Conservation (phyloP, 352 stramenopile species). For the Blastocystis sp. region DNA sequence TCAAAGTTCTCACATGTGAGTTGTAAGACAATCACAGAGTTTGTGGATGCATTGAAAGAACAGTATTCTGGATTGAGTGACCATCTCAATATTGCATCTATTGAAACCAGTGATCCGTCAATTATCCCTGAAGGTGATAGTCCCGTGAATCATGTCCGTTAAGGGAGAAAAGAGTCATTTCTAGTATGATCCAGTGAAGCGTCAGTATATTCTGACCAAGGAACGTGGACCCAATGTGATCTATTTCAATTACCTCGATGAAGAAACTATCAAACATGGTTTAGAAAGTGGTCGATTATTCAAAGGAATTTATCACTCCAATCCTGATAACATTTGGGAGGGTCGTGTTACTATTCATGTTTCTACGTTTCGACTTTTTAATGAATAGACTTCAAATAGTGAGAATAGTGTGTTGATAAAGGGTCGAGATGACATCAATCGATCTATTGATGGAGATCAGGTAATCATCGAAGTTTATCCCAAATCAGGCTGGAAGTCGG, state of each 20-base stretch:
- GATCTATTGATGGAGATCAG: constrained; percentile 93
- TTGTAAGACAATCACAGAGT: constrained; percentile 49
- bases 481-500: constrained; percentile 79
- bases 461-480: constrained; percentile 89
- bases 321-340: constrained; percentile 78
- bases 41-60: constrained; percentile 33
- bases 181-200: background rate
- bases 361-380: background rate
- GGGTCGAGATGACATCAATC: constrained; percentile 83
- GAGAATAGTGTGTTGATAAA: constrained; percentile 69
- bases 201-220: constrained; percentile 34
- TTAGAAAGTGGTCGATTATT: constrained; percentile 75
- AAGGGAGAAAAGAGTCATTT: background rate
- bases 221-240: constrained; percentile 15
- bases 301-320: constrained; percentile 83
- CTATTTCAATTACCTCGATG: constrained; percentile 66
- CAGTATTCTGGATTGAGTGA: background rate
- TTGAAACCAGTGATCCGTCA: background rate
- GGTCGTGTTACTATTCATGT: constrained; percentile 71
- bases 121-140: background rate
- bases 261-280: constrained; percentile 58
- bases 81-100: constrained; percentile 22
- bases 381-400: background rate
- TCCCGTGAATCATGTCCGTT: background rate
- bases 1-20: constrained; percentile 13